A percentile compares a stretch with the other conserved stretches of the same genome.
Evolutionary conservation across 192 early-diverging fungal genomes (phyloP).

Genomic region (Coemansia reversa): DNA sequence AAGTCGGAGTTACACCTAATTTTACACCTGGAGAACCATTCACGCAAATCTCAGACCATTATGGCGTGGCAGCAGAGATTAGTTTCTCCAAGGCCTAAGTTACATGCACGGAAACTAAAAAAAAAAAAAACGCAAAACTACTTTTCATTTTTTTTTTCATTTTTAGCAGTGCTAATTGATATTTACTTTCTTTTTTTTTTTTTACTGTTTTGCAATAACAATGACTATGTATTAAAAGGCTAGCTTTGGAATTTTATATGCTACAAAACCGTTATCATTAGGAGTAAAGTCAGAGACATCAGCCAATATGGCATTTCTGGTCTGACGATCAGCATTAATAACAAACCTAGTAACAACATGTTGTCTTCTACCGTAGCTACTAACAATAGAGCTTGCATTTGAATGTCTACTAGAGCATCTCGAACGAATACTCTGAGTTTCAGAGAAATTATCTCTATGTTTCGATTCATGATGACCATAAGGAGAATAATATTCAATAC

Average conservation of each 20-base stretch:
- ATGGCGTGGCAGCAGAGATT: conserved; percentile 43
- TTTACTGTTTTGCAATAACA: background rate
- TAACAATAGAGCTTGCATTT: conserved; percentile 33
- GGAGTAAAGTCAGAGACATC: conserved; percentile 50
- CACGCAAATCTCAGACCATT: conserved; percentile 58
- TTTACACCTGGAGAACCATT: conserved; percentile 38
- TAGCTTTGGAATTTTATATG: conserved; percentile 54
- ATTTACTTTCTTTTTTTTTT: background rate
- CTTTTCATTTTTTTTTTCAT: no score
- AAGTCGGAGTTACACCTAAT: conserved; percentile 49
- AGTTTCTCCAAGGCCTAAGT: conserved; percentile 3
- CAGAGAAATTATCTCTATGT: conserved; percentile 14
- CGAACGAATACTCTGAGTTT: conserved; percentile 43
- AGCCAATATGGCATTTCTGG: conserved; percentile 22
- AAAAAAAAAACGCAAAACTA: no score
- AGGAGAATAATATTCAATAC: conserved; percentile 12
- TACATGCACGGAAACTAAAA: no score
- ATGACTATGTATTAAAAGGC: background rate
- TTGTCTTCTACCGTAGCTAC: conserved; percentile 29
- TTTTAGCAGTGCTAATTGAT: background rate
- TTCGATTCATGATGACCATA: conserved; percentile 4
- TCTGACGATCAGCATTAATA: conserved; percentile 31
- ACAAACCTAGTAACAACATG: conserved; percentile 37
- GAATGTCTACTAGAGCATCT: conserved; percentile 39
- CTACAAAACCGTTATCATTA: conserved; percentile 49